A percentile compares a stretch with the other conserved stretches of the same genome.
phyloP scores from a whole-genome alignment of 306 rosid genomes.

The Sechiopsis laciniata region DNA sequence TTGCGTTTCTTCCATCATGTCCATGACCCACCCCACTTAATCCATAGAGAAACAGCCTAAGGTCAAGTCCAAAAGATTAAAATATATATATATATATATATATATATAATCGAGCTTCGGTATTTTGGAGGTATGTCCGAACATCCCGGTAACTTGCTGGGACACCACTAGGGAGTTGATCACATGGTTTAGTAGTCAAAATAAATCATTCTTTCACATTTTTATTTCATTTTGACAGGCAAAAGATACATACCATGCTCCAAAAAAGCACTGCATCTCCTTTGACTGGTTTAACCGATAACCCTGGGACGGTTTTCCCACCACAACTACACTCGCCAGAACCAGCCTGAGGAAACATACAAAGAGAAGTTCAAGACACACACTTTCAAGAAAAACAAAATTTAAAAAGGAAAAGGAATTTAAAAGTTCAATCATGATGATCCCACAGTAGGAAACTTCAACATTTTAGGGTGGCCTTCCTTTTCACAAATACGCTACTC shows the following conservation, averaged over 20 bases:
- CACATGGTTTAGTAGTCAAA: neutral
- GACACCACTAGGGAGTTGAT: neutral
- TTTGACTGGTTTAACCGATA: conserved; percentile 69
- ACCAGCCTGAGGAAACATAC: conserved; percentile 60
- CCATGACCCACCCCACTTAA: neutral
- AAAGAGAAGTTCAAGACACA: neutral
- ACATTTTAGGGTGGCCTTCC: conserved; percentile 1
- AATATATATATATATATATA: too few species aligned
- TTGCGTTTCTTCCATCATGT: neutral
- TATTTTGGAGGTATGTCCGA: too few species aligned
- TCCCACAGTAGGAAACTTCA: neutral
- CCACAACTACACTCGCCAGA: conserved; percentile 87
- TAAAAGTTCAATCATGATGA: neutral
- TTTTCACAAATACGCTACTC: neutral
- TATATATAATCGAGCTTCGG: too few species aligned
- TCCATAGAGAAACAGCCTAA: too few species aligned
- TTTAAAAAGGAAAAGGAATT: neutral
- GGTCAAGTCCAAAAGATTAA: too few species aligned
- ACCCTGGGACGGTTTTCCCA: conserved; percentile 57
- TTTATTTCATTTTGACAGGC: too few species aligned
- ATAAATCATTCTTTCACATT: too few species aligned
- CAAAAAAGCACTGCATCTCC: conserved; percentile 96
- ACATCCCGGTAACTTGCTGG: too few species aligned
- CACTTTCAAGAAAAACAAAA: neutral
- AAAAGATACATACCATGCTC: conserved; percentile 80